Base-by-base conservation (phyloP, 768 basidiomycete species). In the Leccinum imitatum region DNA sequence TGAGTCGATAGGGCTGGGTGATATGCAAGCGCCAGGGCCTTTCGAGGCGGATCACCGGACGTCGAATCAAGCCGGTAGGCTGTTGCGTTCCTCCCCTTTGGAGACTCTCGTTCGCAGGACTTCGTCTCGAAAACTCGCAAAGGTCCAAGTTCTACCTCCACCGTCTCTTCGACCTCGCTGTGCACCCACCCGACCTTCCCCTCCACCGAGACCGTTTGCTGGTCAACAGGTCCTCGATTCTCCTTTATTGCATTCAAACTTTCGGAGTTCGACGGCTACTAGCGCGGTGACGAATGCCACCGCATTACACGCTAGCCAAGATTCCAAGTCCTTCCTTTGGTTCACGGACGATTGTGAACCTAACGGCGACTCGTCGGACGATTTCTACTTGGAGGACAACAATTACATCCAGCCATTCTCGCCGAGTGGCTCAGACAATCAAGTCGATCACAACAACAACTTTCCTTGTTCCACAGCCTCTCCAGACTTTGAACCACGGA, bases 71-170 rank as follows among this genome's bases (percentile, higher is more conserved):
- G n/a, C 44, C n/a, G 72, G 27, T 56, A 72, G 63, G 53, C 57
- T 81, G 19, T 65, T 75, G 54, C 67, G 71, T 59, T 73, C 79
- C 21, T 89, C 88, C 2, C 87, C 87, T 7, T 77, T 89, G 44
- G 81, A 84, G 44, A 75, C 80, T 3, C 80, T 89, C 52, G 83
- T 82, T 57, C 79, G 82, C 59, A 75, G 76, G 57, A 79, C 84
- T 8, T 87, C 87, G 25, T 76, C 76, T 64, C 59, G 58, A 39
- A 62, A 30, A 33, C 25, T 27, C 25, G n/a, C 50, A 46, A 63
- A 53, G 50, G 48, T 8, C 23, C 47, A 21, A 48, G 11, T 7
- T 9, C 58, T 63, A n/a, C 44, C 59, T 4, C 59, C 65, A n/a
- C 44, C 59, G 25, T 50, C 63, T 44, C 61, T 60, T 53, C 62